Evolutionary conservation across 78 protist genomes (phyloP).

Genomic region (Trichosphaerium sp.): DNA sequence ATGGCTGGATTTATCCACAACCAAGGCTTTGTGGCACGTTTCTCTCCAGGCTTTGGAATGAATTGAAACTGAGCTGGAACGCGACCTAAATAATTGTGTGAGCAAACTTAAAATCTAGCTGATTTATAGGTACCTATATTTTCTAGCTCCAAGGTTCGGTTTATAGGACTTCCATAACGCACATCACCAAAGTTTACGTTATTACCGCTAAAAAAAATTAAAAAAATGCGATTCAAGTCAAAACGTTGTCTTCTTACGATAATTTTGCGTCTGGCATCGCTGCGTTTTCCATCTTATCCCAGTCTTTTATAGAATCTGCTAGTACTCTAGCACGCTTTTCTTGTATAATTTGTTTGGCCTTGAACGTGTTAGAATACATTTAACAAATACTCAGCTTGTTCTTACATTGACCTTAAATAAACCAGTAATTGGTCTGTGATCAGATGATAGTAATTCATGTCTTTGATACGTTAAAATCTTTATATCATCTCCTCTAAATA

Average conservation of each 20-base stretch:
- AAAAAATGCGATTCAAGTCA: not conserved
- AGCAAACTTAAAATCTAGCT: not conserved
- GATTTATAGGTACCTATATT: slow-evolving; percentile 48
- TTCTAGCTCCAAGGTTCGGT: slow-evolving; percentile 6
- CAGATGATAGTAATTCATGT: slow-evolving; percentile 38
- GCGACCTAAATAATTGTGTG: slow-evolving; percentile 38
- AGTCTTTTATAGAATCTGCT: too few relatives aligned
- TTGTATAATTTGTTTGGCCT: slow-evolving; percentile 30
- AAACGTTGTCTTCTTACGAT: too few relatives aligned
- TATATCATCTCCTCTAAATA: not conserved
- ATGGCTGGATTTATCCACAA: slow-evolving; percentile 43
- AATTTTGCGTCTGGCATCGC: slow-evolving; percentile 45
- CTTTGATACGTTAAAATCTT: not conserved
- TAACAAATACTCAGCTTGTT: too few relatives aligned
- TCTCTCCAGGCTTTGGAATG: slow-evolving; percentile 54
- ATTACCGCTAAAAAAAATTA: slow-evolving; percentile 9
- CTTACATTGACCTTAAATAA: not conserved
- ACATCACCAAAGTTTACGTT: slow-evolving; percentile 34
- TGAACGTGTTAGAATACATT: not conserved
- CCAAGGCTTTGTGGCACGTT: slow-evolving; percentile 49
- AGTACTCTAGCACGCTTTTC: not conserved
- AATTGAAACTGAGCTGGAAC: slow-evolving; percentile 50
- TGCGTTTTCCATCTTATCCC: slow-evolving; percentile 69
- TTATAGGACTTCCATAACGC: slow-evolving; percentile 11
- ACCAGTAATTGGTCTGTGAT: slow-evolving; percentile 71